Base-by-base conservation (phyloP, 192 early-diverging fungal species). In the Martensiomyces pterosporus region DNA sequence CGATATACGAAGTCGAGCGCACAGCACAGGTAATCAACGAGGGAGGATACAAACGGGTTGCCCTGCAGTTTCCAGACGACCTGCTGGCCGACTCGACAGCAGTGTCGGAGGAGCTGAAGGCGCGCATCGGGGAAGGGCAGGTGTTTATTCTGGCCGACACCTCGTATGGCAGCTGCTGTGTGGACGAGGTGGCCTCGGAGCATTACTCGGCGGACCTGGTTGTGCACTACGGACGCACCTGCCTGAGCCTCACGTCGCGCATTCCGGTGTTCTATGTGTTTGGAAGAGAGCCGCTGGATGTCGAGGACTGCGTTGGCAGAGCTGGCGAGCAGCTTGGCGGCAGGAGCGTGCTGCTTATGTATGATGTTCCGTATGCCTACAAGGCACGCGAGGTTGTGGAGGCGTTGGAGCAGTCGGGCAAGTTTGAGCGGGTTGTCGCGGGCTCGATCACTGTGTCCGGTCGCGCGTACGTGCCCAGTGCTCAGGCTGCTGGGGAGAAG, bases 141-240 rank as follows among this genome's bases (percentile, higher is more conserved):
- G 52, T 91, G 33, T 95, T 83, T 60, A 78, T 97, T 19, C 66
- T 99, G 24, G 97, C 89, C 14, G 97, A 99, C 55, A 97, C 97
- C 0, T 92, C 94, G 13, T 95, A 91, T 56, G 96, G 96, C 56
- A 90, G 90, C 65, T 99, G 97, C 64, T 99, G 97, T 62, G 91
- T 96, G 1, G 97, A 99, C 61, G 91, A 94, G 54, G 86, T 99
- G 1, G 94, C 97, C 17, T 93, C 93, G 6, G 80, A 92, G 64
- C 97, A 99, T 55, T 84, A 83, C 25, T 42, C 67, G 7, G 83
- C 92, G 12, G 89, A 97, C 37, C 55, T 90, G n/a, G 84, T 99
- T 23, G 81, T 99, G 23, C 97, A 99, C 65, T 99, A 90, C 77
- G 97, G 97, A 3, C 85, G 85, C 17, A 82, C 93, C 6, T 99